A percentile compares a stretch with the other conserved stretches of the same genome.
Evolutionary conservation across 805 yeast genomes (phyloP).

Genomic region (Saturnispora bothae): DNA sequence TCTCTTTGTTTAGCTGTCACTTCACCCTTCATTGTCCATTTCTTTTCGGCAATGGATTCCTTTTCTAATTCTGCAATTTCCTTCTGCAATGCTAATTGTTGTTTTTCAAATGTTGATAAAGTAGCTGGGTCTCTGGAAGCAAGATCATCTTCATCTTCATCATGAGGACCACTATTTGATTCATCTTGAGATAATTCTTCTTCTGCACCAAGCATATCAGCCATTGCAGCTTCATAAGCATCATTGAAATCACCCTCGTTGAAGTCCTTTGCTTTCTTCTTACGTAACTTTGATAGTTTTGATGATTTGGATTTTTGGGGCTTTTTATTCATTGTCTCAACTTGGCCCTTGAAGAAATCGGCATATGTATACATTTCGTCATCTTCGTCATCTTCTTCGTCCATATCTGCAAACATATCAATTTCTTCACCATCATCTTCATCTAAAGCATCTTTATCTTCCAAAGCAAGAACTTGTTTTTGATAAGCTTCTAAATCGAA

Average conservation of each 20-base stretch:
- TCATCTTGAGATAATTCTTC: conserved; percentile 22
- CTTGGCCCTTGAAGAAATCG: conserved; percentile 48
- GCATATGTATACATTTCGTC: conserved; percentile 44
- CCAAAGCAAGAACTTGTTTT: conserved; percentile 20
- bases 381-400: conserved; percentile 36
- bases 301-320: conserved; percentile 3
- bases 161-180: conserved; percentile 22
- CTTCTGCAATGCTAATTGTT: conserved; percentile 62
- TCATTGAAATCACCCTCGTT: conserved; percentile 52
- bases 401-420: conserved; percentile 42
- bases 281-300: conserved; percentile 6
- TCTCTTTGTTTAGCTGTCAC: conserved; percentile 75
- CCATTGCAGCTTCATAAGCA: conserved; percentile 50
- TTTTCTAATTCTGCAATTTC: conserved; percentile 75
- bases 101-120: conserved; percentile 72
- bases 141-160: conserved; percentile 22
- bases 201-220: conserved; percentile 45
- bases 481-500: conserved; percentile 73
- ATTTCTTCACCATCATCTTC: conserved; percentile 40
- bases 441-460: conserved; percentile 31
- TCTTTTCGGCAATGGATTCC: conserved; percentile 82
- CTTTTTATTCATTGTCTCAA: conserved; percentile 13
- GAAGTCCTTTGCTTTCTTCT: conserved; percentile 30
- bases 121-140: conserved; percentile 17
- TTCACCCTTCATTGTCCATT: conserved; percentile 94